phyloP scores from a whole-genome alignment of 2,329 filamentous ascomycete genomes.

The Verticillium alfalfae region DNA sequence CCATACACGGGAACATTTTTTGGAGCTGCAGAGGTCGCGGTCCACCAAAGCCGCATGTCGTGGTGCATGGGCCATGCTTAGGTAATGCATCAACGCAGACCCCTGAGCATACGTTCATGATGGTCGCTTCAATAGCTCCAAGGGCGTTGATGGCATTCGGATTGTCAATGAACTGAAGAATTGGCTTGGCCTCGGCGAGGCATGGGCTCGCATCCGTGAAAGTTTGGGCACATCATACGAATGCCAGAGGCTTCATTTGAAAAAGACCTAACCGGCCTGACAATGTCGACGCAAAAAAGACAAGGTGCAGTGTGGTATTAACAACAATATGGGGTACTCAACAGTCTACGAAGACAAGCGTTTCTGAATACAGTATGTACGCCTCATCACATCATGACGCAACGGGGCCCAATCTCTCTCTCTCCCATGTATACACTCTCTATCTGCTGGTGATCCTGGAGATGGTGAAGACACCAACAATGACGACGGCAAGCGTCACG shows the following conservation, averaged over 20 bases:
- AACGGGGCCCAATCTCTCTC: background rate
- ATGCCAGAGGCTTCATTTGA: too few relatives aligned
- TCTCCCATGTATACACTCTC: conserved; percentile 9
- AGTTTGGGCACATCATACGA: too few relatives aligned
- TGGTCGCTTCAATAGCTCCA: too few relatives aligned
- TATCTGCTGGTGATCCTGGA: conserved; percentile 59
- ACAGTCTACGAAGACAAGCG: conserved; percentile 12
- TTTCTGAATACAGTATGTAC: conserved; percentile 18
- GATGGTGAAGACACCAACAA: conserved; percentile 88
- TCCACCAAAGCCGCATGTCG: background rate
- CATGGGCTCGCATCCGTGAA: too few relatives aligned
- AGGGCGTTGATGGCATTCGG: too few relatives aligned
- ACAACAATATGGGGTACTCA: conserved; percentile 11
- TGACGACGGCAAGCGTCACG: conserved; percentile 89
- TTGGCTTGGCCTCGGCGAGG: background rate
- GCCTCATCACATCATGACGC: conserved; percentile 29
- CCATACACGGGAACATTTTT: conserved; percentile 9
- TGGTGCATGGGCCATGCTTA: conserved; percentile 7
- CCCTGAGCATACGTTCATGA: background rate
- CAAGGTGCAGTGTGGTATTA: conserved; percentile 8
- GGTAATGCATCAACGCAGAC: conserved; percentile 1
- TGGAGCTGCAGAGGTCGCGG: conserved; percentile 5
- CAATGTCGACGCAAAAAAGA: background rate
- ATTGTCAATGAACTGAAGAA: too few relatives aligned
- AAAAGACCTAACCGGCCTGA: background rate